Base-by-base conservation (phyloP, 257 asterid genomes). In the Plantago ovata region DNA sequence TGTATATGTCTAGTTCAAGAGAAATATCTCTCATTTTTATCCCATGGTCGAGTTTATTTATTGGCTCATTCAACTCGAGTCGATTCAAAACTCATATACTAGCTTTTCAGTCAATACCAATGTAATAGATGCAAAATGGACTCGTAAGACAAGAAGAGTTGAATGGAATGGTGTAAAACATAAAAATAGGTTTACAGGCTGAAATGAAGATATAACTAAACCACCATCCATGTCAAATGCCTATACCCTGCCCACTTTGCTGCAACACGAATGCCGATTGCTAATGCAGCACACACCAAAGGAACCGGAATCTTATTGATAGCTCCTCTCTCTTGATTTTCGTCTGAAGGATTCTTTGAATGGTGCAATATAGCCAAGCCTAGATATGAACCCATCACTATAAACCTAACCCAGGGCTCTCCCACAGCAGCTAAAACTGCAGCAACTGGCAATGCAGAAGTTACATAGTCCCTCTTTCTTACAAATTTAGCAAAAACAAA, bases 141-240 rank as follows among this genome's bases (percentile, higher is more conserved):
- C n/a, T n/a, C n/a, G n/a, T n/a, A n/a, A n/a, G n/a, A n/a, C n/a
- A n/a, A n/a, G n/a, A n/a, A n/a, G n/a, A n/a, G n/a, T n/a, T n/a
- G n/a, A n/a, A n/a, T n/a, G n/a, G n/a, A 28, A 28, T 6, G 36
- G 36, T 28, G 36, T 6, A 28, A 28, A 28, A 28, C 36, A 28
- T 8, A 28, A 28, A 28, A 28, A 28, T 28, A 8, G 36, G 4
- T 8, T 28, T 28, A 28, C 36, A 28, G 2, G 36, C 36, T 16
- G 28, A 48, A 8, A 46, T 7, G 18, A 21, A 50, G 33, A 20
- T 10, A 50, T 10, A 8, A 50, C 21, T 76, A 90, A 58, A 73
- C 97, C 10, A 85, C 69, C 98, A 85, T 92, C 98, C 98, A 92
- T n/a, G 98, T 85, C 79, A 92, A 62, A 80, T 92, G 98, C 56